Base-by-base conservation (phyloP, 2,329 filamentous ascomycete genomes). In the Peltaster fructicola region DNA sequence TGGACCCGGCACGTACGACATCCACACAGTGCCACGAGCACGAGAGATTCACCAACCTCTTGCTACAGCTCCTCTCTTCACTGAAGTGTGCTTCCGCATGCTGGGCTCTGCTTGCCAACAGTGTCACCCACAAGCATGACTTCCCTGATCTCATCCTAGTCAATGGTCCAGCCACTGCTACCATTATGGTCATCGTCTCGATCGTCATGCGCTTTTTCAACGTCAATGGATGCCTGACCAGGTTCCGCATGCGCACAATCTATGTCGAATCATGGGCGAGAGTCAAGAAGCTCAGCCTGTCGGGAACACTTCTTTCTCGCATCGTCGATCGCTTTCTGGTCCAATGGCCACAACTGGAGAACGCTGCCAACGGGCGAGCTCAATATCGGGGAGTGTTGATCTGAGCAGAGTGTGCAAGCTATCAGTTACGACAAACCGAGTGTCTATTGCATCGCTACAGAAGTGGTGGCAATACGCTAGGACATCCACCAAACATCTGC, bases 241-340 rank as follows among this genome's bases (percentile, higher is more conserved):
- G 56, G 11, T 52, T 59, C 14, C 64, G 63, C 34, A 73, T 85
- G 55, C 68, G 70, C 33, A 73, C 77, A 7, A 59, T 95, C 8
- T 98, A 88, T 47, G 67, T 93, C 14, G 88, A 98, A 58, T 88
- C 78, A 11, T 93, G 84, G 74, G 85, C 88, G 3, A 65, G 88
- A 9, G 78, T 91, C 9, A 73, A 65, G 36, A 73, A 68, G 8
- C 52, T 95, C 35, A 95, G 85, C 53, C 50, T 93, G 30, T 91
- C 80, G 17, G 88, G 85, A 1, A 73, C 68, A 45, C 54, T 95
- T 17, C 57, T 98, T 29, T 52, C 74, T 2, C 54, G 59, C 22
- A 52, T 90, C 19, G 77, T 77, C 23, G 79, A 91, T 50, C 56
- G 73, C 23, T 78, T 90, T 41, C 49, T 90, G 25, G 81, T 91